These are phyloP conservation scores for Diophrys appendiculata DNA, from an alignment of 73 alveolate genomes.

Conservation along the genomic window DNA sequence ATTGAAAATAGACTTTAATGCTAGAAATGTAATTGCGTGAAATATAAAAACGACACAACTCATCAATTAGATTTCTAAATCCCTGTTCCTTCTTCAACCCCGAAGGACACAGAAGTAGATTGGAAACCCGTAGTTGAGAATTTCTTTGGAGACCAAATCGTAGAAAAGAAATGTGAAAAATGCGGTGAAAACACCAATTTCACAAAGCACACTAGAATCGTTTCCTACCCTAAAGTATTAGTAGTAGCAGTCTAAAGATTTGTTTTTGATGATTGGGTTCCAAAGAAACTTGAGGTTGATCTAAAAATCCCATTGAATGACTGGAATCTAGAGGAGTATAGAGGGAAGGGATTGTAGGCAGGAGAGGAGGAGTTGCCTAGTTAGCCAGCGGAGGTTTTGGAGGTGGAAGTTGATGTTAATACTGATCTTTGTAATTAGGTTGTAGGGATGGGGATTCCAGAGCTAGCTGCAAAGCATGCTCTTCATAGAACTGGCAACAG, in stretches of 20 bases:
- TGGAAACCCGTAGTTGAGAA: slow-evolving; percentile 76
- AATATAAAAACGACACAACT: slow-evolving; percentile 47
- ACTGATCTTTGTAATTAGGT: slow-evolving; percentile 74
- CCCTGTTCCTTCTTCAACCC: slow-evolving; percentile 34
- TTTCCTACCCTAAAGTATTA: slow-evolving; percentile 85
- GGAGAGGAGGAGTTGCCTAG: slow-evolving; percentile 73
- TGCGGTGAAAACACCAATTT: slow-evolving; percentile 79
- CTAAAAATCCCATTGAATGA: slow-evolving; percentile 66
- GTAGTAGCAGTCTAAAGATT: slow-evolving; percentile 88
- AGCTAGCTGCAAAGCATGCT: slow-evolving; percentile 93
- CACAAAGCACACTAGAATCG: slow-evolving; percentile 73
- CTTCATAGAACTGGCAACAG: slow-evolving; percentile 75
- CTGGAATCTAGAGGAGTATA: slow-evolving; percentile 70
- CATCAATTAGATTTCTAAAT: slow-evolving; percentile 23
- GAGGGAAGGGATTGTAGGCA: slow-evolving; percentile 61
- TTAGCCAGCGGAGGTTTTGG: slow-evolving; percentile 60
- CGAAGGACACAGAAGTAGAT: slow-evolving; percentile 51
- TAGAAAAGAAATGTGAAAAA: slow-evolving; percentile 84
- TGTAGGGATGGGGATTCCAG: slow-evolving; percentile 93
- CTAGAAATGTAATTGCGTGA: slow-evolving; percentile 86
- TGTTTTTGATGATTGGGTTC: slow-evolving; percentile 96
- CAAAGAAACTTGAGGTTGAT: slow-evolving; percentile 91
- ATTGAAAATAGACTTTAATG: slow-evolving; percentile 87
- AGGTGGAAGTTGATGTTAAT: slow-evolving; percentile 79
- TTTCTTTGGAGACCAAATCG: slow-evolving; percentile 82